Percentiles rank a stretch among this genome's conserved stretches.
Conservation (phyloP, 257 asterid genomes). For the Asclepias syriaca region DNA sequence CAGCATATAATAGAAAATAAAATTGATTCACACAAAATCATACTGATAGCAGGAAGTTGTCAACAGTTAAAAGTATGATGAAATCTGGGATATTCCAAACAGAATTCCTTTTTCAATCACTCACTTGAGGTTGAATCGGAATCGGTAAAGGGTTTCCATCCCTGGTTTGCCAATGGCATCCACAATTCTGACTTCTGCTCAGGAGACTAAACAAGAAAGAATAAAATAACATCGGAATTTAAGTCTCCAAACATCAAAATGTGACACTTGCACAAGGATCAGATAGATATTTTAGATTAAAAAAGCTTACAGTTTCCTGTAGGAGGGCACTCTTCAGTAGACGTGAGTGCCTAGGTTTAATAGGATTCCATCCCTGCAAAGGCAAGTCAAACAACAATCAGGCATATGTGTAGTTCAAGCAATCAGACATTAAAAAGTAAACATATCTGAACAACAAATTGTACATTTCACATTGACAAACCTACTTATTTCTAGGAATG, state of each 20-base stretch:
- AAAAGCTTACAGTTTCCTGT: conserved; percentile 64
- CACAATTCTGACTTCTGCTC: conserved; percentile 56
- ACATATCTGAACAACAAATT: background rate
- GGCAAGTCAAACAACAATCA: background rate
- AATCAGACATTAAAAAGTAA: background rate
- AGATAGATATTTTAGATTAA: background rate
- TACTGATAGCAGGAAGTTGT: background rate
- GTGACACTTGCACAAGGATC: background rate
- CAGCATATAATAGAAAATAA: conserved; percentile 6
- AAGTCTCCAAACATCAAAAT: background rate
- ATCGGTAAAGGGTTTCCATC: conserved; percentile 46
- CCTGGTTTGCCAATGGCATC: conserved; percentile 69
- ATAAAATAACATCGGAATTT: background rate
- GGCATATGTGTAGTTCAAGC: background rate
- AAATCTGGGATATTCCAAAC: background rate
- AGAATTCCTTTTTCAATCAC: conserved; percentile 20
- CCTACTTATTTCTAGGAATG: background rate
- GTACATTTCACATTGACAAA: background rate
- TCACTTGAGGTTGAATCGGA: conserved; percentile 37
- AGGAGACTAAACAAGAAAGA: conserved; percentile 39
- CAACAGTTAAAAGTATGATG: background rate
- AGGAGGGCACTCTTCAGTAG: conserved; percentile 72
- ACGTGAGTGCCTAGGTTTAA: conserved; percentile 83
- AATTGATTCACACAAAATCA: background rate
- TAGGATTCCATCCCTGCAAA: conserved; percentile 79